Percentiles rank a stretch among this genome's conserved stretches.
Evolutionary conservation across 441 rosid species (phyloP).

Genomic region (Gossypium schwendimanii): DNA sequence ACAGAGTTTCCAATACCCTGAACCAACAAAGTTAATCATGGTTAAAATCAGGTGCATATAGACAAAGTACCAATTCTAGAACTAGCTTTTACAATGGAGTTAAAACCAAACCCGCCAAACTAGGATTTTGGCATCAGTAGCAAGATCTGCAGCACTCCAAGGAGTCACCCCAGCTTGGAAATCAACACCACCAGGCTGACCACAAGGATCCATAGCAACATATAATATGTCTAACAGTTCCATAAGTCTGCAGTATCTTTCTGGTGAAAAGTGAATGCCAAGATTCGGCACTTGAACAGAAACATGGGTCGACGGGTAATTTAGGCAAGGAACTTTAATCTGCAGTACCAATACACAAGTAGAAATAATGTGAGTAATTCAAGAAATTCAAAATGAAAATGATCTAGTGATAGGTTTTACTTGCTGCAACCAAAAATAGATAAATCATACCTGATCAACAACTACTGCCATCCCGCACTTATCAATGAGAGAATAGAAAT

Average conservation of each 20-base stretch:
- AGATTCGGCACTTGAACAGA: slow-evolving; percentile 96
- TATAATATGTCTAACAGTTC: slow-evolving; percentile 60
- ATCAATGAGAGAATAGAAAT: slow-evolving; percentile 76
- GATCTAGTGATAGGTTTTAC: slow-evolving; percentile 14
- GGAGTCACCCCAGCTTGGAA: slow-evolving; percentile 53
- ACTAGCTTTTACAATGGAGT: slow-evolving; percentile 14
- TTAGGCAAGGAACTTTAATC: slow-evolving; percentile 86
- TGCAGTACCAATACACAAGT: slow-evolving; percentile 24
- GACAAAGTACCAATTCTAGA: slow-evolving; percentile 16
- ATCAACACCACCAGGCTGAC: slow-evolving; percentile 62
- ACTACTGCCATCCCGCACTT: slow-evolving; percentile 95
- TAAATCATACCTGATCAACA: slow-evolving; percentile 76
- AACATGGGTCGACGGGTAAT: slow-evolving; percentile 85
- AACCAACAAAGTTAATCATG: slow-evolving; percentile 21
- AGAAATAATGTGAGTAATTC: slow-evolving; percentile 11
- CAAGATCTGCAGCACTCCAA: slow-evolving; percentile 74
- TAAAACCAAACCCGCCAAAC: slow-evolving; percentile 78
- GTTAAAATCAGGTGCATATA: slow-evolving; percentile 17
- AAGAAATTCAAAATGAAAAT: slow-evolving; percentile 9
- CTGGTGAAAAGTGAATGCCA: slow-evolving; percentile 92
- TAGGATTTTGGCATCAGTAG: slow-evolving; percentile 69
- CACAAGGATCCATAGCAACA: slow-evolving; percentile 49
- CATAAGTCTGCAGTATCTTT: slow-evolving; percentile 68
- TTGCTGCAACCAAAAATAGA: slow-evolving; percentile 3
- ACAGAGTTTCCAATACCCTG: slow-evolving; percentile 96